Evolutionary conservation across 2,329 filamentous ascomycete species (phyloP).

Genomic region (Aspergillus ochraceus): DNA sequence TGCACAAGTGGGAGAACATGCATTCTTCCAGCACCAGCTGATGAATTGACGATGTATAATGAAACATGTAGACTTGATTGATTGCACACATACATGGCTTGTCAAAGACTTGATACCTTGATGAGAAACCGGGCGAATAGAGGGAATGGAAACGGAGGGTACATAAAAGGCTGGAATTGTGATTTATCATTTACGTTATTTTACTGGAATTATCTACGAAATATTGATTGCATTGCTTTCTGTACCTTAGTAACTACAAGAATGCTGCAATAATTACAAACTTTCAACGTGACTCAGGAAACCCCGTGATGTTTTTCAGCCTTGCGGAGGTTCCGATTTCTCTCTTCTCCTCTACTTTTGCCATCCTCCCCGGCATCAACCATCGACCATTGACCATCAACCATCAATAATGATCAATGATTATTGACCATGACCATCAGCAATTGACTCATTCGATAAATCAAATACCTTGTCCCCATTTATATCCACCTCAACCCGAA

Average conservation of each 20-base stretch:
- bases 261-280: too few species aligned
- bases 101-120: too few species aligned
- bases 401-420: too few species aligned
- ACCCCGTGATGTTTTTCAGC: not conserved
- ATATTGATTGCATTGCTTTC: too few species aligned
- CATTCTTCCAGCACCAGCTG: constrained; percentile 20
- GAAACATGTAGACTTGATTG: constrained; percentile 10
- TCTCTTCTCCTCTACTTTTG: not conserved
- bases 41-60: constrained; percentile 12
- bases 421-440: too few species aligned
- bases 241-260: too few species aligned
- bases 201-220: too few species aligned
- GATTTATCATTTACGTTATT: too few species aligned
- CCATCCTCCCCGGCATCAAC: not conserved
- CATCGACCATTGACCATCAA: too few species aligned
- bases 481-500: not conserved
- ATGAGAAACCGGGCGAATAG: not conserved
- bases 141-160: not conserved
- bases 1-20: constrained; percentile 43
- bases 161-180: not conserved
- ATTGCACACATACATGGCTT: not conserved
- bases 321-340: not conserved
- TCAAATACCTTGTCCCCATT: too few species aligned
- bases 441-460: too few species aligned
- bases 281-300: not conserved